phyloP scores from a whole-genome alignment of 768 basidiomycete genomes.

The Phlegmacium glaucopus region DNA sequence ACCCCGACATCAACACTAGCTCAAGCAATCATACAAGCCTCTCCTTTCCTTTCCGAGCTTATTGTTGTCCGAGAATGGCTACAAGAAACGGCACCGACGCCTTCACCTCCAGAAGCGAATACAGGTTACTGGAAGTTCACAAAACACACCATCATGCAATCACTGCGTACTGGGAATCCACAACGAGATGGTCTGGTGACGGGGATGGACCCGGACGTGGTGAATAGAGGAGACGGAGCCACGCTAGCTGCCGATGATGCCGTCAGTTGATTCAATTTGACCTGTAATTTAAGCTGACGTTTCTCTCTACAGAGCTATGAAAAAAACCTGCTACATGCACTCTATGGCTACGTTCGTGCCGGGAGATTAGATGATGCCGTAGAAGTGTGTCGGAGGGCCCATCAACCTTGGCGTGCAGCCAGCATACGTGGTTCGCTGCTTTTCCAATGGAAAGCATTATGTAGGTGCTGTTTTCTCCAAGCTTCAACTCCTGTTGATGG shows the following conservation, averaged over 20 bases:
- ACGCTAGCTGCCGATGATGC: conserved; percentile 74
- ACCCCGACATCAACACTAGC: conserved; percentile 75
- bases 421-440: conserved; percentile 80
- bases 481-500: background rate
- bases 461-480: conserved; percentile 35
- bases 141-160: conserved; percentile 68
- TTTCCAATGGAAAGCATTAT: conserved; percentile 72
- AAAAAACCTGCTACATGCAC: conserved; percentile 66
- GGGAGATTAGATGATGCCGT: conserved; percentile 86
- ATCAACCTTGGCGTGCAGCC: conserved; percentile 92
- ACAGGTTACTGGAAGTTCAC: conserved; percentile 87
- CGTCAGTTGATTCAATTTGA: conserved; percentile 39
- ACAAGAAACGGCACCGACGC: conserved; percentile 68
- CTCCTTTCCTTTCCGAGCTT: conserved; percentile 69
- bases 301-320: conserved; percentile 63
- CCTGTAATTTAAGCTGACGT: background rate
- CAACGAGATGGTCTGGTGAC: conserved; percentile 50
- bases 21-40: conserved; percentile 66
- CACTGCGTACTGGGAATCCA: conserved; percentile 44
- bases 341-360: conserved; percentile 81
- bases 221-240: conserved; percentile 54
- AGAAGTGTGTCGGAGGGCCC: conserved; percentile 73
- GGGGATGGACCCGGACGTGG: conserved; percentile 81
- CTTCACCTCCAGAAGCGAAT: conserved; percentile 63
- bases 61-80: conserved; percentile 87